phyloP scores from a whole-genome alignment of 2,329 filamentous ascomycete genomes.

The Lasiodiplodia hormozganensis region DNA sequence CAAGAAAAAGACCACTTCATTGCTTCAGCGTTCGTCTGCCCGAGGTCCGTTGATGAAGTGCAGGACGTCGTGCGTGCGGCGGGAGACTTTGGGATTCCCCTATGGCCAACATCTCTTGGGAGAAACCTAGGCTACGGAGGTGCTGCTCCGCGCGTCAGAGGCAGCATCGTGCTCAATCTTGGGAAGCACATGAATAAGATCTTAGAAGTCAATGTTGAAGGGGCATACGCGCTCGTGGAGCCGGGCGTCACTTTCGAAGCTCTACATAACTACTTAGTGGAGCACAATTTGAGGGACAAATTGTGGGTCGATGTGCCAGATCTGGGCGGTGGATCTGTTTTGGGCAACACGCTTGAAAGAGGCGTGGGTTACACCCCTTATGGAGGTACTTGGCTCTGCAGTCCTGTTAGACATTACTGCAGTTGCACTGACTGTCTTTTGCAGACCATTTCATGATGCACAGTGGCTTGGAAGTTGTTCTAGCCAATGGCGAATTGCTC shows the following conservation, averaged over 20 bases:
- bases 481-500: constrained; percentile 48
- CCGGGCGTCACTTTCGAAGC: constrained; percentile 57
- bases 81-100: constrained; percentile 43
- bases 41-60: constrained; percentile 49
- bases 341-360: constrained; percentile 46
- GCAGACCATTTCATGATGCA: constrained; percentile 56
- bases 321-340: constrained; percentile 43
- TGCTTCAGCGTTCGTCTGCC: constrained; percentile 53
- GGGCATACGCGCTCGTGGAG: constrained; percentile 53
- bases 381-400: constrained; percentile 47
- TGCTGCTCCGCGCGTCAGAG: constrained; percentile 54
- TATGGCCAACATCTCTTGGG: constrained; percentile 47
- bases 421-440: constrained; percentile 46
- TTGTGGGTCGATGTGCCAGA: constrained; percentile 54
- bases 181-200: constrained; percentile 52
- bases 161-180: constrained; percentile 55
- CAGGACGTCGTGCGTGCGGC: constrained; percentile 42
- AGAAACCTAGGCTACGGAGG: constrained; percentile 60
- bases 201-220: constrained; percentile 48
- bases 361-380: constrained; percentile 46
- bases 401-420: constrained; percentile 48
- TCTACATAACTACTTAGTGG: constrained; percentile 51
- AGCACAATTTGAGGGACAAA: constrained; percentile 44
- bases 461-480: constrained; percentile 53
- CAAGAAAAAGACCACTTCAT: constrained; percentile 53